Base-by-base conservation (phyloP, 179 eudicot genomes). In the Beta macrorhiza region DNA sequence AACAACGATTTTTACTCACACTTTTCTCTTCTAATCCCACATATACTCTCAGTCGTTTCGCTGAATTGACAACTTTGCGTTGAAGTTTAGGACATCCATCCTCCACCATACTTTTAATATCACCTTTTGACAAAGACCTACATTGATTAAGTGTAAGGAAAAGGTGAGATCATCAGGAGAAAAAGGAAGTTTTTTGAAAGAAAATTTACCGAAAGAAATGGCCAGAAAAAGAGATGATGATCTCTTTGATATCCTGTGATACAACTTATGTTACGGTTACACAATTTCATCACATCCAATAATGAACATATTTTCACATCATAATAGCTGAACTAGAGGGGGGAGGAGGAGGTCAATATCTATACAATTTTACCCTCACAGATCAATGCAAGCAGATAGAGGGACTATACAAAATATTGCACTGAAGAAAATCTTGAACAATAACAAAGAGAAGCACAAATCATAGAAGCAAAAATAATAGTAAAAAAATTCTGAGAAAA, bases 61-160 rank as follows among this genome's bases (percentile, higher is more conserved):
- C 95, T 10, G 99, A 93, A 81, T 93, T 96, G 67, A 93, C 91
- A 77, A 89, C 87, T 88, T 93, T 96, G 17, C 99, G 90, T 22
- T 86, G 78, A 78, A 91, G 78, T 85, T 90, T 96, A 68, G 99
- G 99, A 80, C 99, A 93, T 19, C 98, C 98, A 71, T 79, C 83
- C 85, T 84, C 93, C 79, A 96, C 98, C 72, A 93, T 63, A 32
- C 82, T 78, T 76, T 84, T 90, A 78, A 96, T 90, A 82, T 96
- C 94, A 72, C 81, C 89, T 75, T 75, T 81, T 42, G 97, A 82
- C 84, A 96, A 81, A 51, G 91, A 93, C 70, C 99, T 95, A 83
- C 76, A 83, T 57, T 52, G 22, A 65, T 51, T 1, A 29, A 72
- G 37, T 37, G 58, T 9, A 83, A 69, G 29, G 15, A 72, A 63